These are phyloP conservation scores for Cyphellophora europaea DNA, from an alignment of 2,329 filamentous ascomycete genomes.

Conservation along the genomic window DNA sequence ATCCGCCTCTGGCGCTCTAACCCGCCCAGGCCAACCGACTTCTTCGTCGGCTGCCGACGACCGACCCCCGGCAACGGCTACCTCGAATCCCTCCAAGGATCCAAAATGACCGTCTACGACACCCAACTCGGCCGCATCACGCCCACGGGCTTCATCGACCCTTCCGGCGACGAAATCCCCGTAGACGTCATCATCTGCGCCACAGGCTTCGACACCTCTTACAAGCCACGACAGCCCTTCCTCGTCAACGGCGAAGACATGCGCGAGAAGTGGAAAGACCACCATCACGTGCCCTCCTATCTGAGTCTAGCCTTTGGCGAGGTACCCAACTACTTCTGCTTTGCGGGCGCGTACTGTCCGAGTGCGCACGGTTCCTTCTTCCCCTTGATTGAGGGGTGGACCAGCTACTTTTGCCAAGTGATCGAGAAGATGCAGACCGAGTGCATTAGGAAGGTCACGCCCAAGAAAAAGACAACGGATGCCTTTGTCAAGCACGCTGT, in stretches of 20 bases:
- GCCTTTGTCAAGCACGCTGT: neutral
- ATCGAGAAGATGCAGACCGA: slow-evolving; percentile 21
- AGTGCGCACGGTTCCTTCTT: slow-evolving; percentile 21
- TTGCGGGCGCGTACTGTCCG: slow-evolving; percentile 17
- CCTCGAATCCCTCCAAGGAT: slow-evolving; percentile 30
- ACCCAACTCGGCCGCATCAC: slow-evolving; percentile 9
- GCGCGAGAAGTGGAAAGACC: slow-evolving; percentile 6
- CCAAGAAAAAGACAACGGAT: neutral
- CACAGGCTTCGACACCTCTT: slow-evolving; percentile 11
- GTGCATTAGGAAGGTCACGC: slow-evolving; percentile 2
- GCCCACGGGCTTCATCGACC: slow-evolving; percentile 5
- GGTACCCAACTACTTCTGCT: slow-evolving; percentile 22
- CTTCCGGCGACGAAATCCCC: slow-evolving; percentile 8
- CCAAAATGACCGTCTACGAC: slow-evolving; percentile 9
- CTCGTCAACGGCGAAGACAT: slow-evolving; percentile 10
- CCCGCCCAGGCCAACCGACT: slow-evolving; percentile 32
- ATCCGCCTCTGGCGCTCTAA: too few species aligned
- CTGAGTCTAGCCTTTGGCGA: slow-evolving; percentile 8
- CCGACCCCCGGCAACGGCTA: slow-evolving; percentile 34
- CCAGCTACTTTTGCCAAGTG: slow-evolving; percentile 18
- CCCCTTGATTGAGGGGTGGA: slow-evolving; percentile 19
- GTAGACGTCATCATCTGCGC: slow-evolving; percentile 13
- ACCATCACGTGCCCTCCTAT: slow-evolving; percentile 6
- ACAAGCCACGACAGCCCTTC: slow-evolving; percentile 12
- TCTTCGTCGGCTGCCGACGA: slow-evolving; percentile 32